phyloP scores from a whole-genome alignment of 257 asterid species.

The Ajuga chamaepitys region DNA sequence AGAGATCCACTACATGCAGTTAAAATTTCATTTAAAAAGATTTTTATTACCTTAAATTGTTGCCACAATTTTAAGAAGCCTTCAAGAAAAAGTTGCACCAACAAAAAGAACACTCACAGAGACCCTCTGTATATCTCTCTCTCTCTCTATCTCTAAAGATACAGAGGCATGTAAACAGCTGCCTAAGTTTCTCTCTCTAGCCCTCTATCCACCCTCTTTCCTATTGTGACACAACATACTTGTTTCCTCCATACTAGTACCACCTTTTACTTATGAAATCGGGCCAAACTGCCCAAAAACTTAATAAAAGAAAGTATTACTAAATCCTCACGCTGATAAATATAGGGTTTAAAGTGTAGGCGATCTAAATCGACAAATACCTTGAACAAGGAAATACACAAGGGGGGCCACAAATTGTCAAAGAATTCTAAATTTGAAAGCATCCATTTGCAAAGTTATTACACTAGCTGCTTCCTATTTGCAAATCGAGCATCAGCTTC shows the following conservation, averaged over 20 bases:
- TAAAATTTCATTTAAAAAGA: conserved; percentile 7
- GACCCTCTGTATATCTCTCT: conserved; percentile 21
- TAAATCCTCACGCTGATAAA: too few species aligned
- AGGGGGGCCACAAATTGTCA: too few species aligned
- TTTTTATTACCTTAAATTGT: conserved; percentile 35
- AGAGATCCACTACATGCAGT: conserved; percentile 24
- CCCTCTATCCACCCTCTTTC: conserved; percentile 31
- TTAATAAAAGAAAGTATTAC: too few species aligned
- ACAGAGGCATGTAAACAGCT: neutral
- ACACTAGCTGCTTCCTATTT: too few species aligned
- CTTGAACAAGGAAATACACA: too few species aligned
- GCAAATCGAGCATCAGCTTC: too few species aligned
- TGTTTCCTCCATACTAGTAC: conserved; percentile 16
- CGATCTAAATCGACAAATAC: too few species aligned
- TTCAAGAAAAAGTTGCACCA: conserved; percentile 54
- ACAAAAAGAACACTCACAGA: conserved; percentile 5
- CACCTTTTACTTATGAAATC: too few species aligned
- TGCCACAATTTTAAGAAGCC: conserved; percentile 36
- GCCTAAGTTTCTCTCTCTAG: conserved; percentile 18
- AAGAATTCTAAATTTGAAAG: too few species aligned
- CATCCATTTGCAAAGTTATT: too few species aligned
- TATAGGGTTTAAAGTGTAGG: too few species aligned
- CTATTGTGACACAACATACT: conserved; percentile 15
- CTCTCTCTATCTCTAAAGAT: conserved; percentile 5
- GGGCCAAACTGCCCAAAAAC: too few species aligned